These are phyloP conservation scores for Chloranthus sessilifolius DNA, from an alignment of 164 flowering plant species.

Conservation along the genomic window DNA sequence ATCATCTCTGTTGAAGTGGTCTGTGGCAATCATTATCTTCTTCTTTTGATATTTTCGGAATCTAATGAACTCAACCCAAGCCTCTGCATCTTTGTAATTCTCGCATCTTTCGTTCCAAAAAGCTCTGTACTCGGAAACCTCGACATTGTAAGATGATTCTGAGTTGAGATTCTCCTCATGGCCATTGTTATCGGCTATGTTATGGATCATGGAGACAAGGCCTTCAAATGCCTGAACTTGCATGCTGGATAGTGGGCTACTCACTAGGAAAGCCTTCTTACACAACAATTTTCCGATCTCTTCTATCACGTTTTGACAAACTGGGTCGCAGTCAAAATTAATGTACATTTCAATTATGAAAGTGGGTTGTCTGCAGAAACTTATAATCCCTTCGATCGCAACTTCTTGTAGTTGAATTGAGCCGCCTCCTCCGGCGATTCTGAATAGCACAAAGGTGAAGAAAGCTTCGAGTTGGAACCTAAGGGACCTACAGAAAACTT, in stretches of 20 bases:
- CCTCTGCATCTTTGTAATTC: slow-evolving; percentile 27
- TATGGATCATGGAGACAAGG: slow-evolving; percentile 52
- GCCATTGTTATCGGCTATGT: slow-evolving; percentile 59
- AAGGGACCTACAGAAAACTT: slow-evolving; percentile 41
- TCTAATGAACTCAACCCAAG: slow-evolving; percentile 54
- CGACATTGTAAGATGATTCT: slow-evolving; percentile 32
- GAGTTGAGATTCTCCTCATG: slow-evolving; percentile 28
- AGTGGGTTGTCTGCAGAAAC: slow-evolving; percentile 75
- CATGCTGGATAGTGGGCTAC: slow-evolving; percentile 38
- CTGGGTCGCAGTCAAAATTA: slow-evolving; percentile 78
- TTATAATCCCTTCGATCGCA: slow-evolving; percentile 78
- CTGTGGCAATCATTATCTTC: slow-evolving; percentile 67
- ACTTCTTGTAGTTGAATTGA: slow-evolving; percentile 64
- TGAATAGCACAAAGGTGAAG: slow-evolving; percentile 61
- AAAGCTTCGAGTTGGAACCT: slow-evolving; percentile 88
- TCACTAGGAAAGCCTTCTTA: slow-evolving; percentile 58
- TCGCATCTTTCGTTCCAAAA: slow-evolving; percentile 61
- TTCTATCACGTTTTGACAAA: slow-evolving; percentile 57
- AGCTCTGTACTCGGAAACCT: slow-evolving; percentile 46
- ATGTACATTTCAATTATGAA: slow-evolving; percentile 65
- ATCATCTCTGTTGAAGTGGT: slow-evolving; percentile 81
- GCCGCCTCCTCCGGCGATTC: slow-evolving; percentile 29
- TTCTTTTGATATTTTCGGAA: slow-evolving; percentile 64
- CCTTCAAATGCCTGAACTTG: slow-evolving; percentile 90
- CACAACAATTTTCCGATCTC: slow-evolving; percentile 76